Evolutionary conservation across 352 stramenopile genomes (phyloP).

Genomic region (Phytophthora crassamura): DNA sequence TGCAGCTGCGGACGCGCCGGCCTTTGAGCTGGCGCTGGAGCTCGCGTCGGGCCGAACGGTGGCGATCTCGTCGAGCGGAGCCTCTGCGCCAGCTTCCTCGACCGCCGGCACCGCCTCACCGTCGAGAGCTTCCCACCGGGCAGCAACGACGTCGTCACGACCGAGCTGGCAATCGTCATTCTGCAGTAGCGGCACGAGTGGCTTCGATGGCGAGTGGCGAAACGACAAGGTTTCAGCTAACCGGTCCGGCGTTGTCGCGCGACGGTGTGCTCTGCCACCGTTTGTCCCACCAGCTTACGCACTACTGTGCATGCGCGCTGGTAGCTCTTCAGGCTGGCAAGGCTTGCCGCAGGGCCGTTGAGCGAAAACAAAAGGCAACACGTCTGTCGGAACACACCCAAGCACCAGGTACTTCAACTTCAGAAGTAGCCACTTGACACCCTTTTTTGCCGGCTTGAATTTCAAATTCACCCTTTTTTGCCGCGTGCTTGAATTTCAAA

Average conservation of each 20-base stretch:
- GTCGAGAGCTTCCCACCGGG: not conserved
- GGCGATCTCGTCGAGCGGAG: not conserved
- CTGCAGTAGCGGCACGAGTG: slow-evolving; percentile 15
- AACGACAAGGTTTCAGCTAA: slow-evolving; percentile 2
- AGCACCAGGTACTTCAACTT: slow-evolving; percentile 25
- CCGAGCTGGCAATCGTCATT: slow-evolving; percentile 9
- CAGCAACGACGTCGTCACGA: not conserved
- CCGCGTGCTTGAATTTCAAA: slow-evolving; percentile 16
- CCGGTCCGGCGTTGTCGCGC: too few species aligned
- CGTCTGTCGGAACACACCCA: too few species aligned
- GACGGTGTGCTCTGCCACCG: too few species aligned
- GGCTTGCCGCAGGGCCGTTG: too few species aligned
- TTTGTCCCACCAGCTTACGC: too few species aligned
- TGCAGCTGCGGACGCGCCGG: not conserved
- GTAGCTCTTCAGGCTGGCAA: too few species aligned
- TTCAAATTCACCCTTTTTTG: too few species aligned
- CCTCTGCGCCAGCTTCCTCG: slow-evolving; percentile 19
- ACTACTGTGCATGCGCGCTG: too few species aligned
- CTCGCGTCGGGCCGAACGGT: not conserved
- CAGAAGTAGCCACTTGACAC: slow-evolving; percentile 21
- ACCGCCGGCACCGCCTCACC: slow-evolving; percentile 2
- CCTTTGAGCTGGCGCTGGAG: slow-evolving; percentile 14
- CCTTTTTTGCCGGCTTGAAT: too few species aligned
- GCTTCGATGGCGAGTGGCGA: slow-evolving; percentile 17
- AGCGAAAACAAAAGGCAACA: too few species aligned